Percentiles rank a stretch among this genome's conserved stretches.
These are phyloP conservation scores for Ascochyta viciae-villosae DNA, from an alignment of 2,329 filamentous ascomycete species.

Conservation along the genomic window DNA sequence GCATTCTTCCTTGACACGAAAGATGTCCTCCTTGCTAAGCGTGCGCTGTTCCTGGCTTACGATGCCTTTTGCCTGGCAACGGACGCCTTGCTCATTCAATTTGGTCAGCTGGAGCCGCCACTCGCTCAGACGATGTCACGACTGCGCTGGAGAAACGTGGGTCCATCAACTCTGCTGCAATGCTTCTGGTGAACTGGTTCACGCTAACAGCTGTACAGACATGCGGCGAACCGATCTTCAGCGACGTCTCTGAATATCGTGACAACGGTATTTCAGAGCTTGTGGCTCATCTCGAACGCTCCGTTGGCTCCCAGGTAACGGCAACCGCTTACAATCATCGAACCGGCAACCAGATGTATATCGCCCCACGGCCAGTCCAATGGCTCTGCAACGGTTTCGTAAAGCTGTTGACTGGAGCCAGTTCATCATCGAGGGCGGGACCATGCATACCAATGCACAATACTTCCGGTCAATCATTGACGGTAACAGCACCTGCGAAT, in stretches of 20 bases:
- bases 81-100: conserved; percentile 1
- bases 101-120: conserved; percentile 12
- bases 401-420: background rate
- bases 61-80: conserved; percentile 2
- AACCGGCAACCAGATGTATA: conserved; percentile 13
- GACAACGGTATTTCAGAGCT: conserved; percentile 20
- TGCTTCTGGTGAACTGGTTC: background rate
- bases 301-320: conserved; percentile 9
- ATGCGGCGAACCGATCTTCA: conserved; percentile 22
- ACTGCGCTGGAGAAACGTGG: conserved; percentile 32
- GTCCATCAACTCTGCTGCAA: background rate
- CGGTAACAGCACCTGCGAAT: background rate
- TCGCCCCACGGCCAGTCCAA: conserved; percentile 2
- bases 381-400: conserved; percentile 9
- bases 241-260: conserved; percentile 24
- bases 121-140: conserved; percentile 10
- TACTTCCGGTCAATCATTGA: too few species aligned
- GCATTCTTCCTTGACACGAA: background rate
- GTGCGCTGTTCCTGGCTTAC: background rate
- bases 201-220: conserved; percentile 12
- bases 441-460: background rate
- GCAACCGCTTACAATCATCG: background rate
- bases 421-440: conserved; percentile 19
- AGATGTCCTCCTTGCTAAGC: background rate
- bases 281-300: conserved; percentile 9